phyloP scores from a whole-genome alignment of 768 basidiomycete genomes.

The Leccinellum luteum region DNA sequence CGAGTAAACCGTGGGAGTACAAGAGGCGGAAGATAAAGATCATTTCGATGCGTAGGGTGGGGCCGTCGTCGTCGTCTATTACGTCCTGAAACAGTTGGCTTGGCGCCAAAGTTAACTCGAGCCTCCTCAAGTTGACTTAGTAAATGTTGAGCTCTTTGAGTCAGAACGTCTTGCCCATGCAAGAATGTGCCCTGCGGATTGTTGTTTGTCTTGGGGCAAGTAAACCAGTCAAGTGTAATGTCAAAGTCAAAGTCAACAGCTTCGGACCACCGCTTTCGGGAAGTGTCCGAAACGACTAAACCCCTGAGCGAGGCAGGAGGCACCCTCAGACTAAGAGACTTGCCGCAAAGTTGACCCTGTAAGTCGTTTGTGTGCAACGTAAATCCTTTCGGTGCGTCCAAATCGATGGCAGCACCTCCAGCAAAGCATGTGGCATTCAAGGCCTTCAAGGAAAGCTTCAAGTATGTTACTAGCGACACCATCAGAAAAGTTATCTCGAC shows the following conservation, averaged over 20 bases:
- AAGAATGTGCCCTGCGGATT: conserved; percentile 68
- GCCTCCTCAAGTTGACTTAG: conserved; percentile 35
- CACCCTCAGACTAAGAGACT: conserved; percentile 56
- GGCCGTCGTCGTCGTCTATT: conserved; percentile 6
- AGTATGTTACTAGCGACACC: conserved; percentile 67
- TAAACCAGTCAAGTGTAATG: conserved; percentile 65
- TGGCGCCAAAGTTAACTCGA: conserved; percentile 4
- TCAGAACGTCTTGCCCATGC: conserved; percentile 63
- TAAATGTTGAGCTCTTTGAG: conserved; percentile 58
- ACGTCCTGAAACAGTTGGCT: not conserved
- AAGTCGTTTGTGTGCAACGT: conserved; percentile 72
- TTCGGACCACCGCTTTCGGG: conserved; percentile 61
- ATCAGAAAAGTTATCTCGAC: conserved; percentile 1
- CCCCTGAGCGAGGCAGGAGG: conserved; percentile 50
- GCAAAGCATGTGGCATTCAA: conserved; percentile 58
- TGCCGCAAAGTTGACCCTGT: conserved; percentile 64
- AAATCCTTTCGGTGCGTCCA: conserved; percentile 59
- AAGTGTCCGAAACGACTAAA: conserved; percentile 42
- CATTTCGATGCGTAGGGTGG: conserved; percentile 38
- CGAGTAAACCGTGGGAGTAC: conserved; percentile 27
- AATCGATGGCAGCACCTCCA: conserved; percentile 49
- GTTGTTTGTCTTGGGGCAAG: conserved; percentile 49
- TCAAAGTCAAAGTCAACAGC: conserved; percentile 54
- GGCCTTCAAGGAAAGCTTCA: conserved; percentile 60
- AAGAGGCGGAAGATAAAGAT: conserved; percentile 49